A percentile compares a stretch with the other conserved stretches of the same genome.
phyloP scores from a whole-genome alignment of 495 filamentous ascomycete species.

The Evernia prunastri region DNA sequence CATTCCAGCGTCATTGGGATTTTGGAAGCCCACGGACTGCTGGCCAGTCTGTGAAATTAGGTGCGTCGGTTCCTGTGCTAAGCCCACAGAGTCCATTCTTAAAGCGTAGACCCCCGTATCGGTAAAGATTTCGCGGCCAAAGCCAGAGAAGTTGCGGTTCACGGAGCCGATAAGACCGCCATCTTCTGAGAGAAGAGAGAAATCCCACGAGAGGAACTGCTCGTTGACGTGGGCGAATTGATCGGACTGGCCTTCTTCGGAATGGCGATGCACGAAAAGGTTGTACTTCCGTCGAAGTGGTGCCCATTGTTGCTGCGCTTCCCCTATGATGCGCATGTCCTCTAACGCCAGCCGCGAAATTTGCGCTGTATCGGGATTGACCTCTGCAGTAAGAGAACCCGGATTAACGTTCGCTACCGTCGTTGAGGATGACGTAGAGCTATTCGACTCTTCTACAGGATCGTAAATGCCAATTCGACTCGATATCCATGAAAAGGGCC shows the following conservation, averaged over 20 bases:
- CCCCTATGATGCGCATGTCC: slow-evolving; percentile 60
- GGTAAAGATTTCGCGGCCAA: slow-evolving; percentile 65
- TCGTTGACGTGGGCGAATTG: slow-evolving; percentile 62
- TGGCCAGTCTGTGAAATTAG: slow-evolving; percentile 35
- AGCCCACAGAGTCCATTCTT: slow-evolving; percentile 57
- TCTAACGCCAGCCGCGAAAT: slow-evolving; percentile 46
- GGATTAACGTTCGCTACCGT: slow-evolving; percentile 39
- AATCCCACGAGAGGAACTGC: slow-evolving; percentile 53
- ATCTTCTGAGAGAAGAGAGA: slow-evolving; percentile 46
- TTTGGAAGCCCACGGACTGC: slow-evolving; percentile 13
- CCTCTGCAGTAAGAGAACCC: slow-evolving; percentile 36
- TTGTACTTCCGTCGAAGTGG: slow-evolving; percentile 62
- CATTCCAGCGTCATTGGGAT: slow-evolving; percentile 43
- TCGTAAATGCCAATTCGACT: slow-evolving; percentile 60
- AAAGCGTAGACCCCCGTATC: slow-evolving; percentile 66
- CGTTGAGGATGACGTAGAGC: slow-evolving; percentile 35
- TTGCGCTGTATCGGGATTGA: slow-evolving; percentile 39
- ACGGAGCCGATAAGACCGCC: slow-evolving; percentile 51
- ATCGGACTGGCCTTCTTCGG: slow-evolving; percentile 40
- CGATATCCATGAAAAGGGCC: slow-evolving; percentile 63
- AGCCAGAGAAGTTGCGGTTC: slow-evolving; percentile 62
- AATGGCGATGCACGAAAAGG: slow-evolving; percentile 49
- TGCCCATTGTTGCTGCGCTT: slow-evolving; percentile 64
- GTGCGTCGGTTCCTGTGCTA: slow-evolving; percentile 37
- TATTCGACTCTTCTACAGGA: slow-evolving; percentile 38